Conservation (phyloP, 2,329 filamentous ascomycete species). For the Leptographium radiaticola region DNA sequence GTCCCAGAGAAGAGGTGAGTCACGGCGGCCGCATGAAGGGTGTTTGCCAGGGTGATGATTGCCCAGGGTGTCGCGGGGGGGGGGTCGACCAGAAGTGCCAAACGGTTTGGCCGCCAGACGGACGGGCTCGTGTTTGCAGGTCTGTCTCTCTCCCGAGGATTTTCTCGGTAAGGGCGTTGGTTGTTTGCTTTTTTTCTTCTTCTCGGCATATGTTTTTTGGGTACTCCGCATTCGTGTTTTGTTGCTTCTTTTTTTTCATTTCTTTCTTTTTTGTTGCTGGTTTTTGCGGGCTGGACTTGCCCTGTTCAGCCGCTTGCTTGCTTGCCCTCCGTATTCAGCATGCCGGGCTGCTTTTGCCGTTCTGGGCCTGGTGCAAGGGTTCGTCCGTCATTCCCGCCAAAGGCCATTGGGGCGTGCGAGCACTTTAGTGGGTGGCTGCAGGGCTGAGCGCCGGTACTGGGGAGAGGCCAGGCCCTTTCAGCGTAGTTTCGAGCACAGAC, state of each 20-base stretch:
- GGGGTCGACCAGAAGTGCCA: too few species aligned
- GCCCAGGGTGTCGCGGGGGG: too few species aligned
- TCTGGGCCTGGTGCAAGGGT: constrained; percentile 2
- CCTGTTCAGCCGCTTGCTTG: not conserved
- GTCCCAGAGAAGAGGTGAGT: not conserved
- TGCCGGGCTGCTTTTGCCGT: not conserved
- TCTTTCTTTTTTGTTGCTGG: not conserved
- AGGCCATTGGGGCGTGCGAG: not conserved
- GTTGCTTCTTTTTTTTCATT: not conserved
- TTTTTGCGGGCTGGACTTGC: not conserved
- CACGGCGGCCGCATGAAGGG: not conserved
- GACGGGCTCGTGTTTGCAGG: too few species aligned
- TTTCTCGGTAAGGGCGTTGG: too few species aligned
- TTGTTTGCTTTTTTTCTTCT: not conserved
- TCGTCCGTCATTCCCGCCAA: not conserved
- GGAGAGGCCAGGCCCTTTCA: not conserved
- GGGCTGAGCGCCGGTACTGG: not conserved
- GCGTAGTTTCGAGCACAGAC: too few species aligned
- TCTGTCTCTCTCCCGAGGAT: too few species aligned
- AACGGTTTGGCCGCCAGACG: too few species aligned
- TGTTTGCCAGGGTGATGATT: too few species aligned
- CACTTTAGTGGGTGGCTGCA: not conserved
- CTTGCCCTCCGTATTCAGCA: not conserved
- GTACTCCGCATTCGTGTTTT: not conserved
- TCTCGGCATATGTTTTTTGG: not conserved